phyloP scores from a whole-genome alignment of 805 yeast genomes.

The Lipomyces lipofer region DNA sequence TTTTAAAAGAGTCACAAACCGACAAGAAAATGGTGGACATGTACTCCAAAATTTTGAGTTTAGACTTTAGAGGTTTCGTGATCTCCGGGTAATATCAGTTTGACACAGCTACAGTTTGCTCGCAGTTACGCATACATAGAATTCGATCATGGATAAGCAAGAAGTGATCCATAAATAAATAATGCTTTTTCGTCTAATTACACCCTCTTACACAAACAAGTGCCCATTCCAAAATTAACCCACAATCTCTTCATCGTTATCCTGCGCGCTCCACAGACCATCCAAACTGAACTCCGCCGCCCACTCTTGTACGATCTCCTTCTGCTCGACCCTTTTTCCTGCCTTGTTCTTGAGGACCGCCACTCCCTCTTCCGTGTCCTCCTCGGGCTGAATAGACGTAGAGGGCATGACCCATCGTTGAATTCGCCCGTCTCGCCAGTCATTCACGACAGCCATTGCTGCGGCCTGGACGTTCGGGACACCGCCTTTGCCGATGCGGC shows the following conservation, averaged over 20 bases:
- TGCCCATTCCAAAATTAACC: no score
- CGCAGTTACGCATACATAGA: no score
- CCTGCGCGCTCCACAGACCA: conserved; percentile 38
- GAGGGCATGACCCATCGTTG: conserved; percentile 78
- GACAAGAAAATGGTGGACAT: no score
- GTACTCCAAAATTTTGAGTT: no score
- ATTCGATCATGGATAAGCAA: no score
- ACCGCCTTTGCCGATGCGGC: conserved; percentile 91
- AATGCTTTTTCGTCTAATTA: no score
- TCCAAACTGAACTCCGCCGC: conserved; percentile 92
- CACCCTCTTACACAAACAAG: no score
- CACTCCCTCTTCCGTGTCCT: conserved; percentile 41
- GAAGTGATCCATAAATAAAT: no score
- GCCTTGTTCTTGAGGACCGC: conserved; percentile 45
- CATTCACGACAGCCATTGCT: conserved; percentile 76
- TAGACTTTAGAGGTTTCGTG: no score
- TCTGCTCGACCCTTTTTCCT: conserved; percentile 55
- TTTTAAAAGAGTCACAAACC: no score
- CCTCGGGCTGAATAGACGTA: conserved; percentile 30
- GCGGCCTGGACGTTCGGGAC: conserved; percentile 86
- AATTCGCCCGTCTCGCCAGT: conserved; percentile 97
- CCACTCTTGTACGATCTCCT: conserved; percentile 86
- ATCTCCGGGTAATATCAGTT: no score
- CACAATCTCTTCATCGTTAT: conserved; percentile 8
- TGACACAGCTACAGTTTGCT: no score